Percentiles rank a stretch among this genome's conserved stretches.
Conservation (phyloP, 371 early-diverging fungal genomes). For the Mortierella sp. region DNA sequence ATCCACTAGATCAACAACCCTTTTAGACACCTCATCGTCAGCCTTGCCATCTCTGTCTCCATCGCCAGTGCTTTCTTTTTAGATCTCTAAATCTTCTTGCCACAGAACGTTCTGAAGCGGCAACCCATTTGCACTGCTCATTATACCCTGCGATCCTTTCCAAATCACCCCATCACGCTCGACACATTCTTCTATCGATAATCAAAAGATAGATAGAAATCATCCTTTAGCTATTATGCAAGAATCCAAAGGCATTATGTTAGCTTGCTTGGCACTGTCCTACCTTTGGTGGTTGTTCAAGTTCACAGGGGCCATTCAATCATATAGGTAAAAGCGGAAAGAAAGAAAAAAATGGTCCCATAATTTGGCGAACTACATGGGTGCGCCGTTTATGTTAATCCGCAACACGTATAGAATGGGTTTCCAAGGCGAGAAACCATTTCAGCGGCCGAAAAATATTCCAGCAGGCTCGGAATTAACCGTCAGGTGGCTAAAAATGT, state of each 20-base stretch:
- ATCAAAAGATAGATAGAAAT: constrained; percentile 23
- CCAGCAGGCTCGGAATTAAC: too few relatives aligned
- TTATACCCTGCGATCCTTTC: not conserved
- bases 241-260: constrained; percentile 30
- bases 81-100: not conserved
- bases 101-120: constrained; percentile 20
- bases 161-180: not conserved
- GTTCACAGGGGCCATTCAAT: constrained; percentile 16
- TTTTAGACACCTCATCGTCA: not conserved
- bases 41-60: constrained; percentile 11
- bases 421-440: too few relatives aligned
- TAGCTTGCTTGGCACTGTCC: constrained; percentile 18
- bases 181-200: not conserved
- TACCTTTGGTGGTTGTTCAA: constrained; percentile 36
- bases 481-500: too few relatives aligned
- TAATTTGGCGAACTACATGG: too few relatives aligned
- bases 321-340: not conserved
- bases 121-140: constrained; percentile 7
- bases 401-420: too few relatives aligned
- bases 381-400: too few relatives aligned
- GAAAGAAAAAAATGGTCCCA: constrained; percentile 21
- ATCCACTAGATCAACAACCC: not conserved
- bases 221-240: constrained; percentile 48
- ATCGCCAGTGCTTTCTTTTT: not conserved
- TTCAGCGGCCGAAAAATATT: too few relatives aligned